These are phyloP conservation scores for Boletus sp. DNA, from an alignment of 1,284 basidiomycete species.

Conservation along the genomic window DNA sequence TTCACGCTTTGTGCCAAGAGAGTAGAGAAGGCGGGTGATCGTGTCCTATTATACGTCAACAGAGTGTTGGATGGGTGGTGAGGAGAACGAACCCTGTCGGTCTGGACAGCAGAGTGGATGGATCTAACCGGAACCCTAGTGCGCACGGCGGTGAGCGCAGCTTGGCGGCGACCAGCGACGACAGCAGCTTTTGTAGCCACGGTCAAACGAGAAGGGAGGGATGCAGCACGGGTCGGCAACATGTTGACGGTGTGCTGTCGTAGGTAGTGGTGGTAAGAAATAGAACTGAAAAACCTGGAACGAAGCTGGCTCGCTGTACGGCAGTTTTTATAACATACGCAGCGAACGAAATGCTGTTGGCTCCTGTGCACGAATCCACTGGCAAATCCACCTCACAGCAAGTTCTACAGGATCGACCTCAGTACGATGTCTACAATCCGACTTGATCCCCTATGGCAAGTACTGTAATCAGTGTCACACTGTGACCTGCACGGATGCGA, in stretches of 20 bases:
- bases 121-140: constrained; percentile 31
- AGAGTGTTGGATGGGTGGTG: background rate
- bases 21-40: constrained; percentile 92
- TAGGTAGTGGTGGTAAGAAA: constrained; percentile 16
- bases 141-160: constrained; percentile 47
- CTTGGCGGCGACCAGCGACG: constrained; percentile 54
- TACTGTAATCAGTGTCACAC: no score
- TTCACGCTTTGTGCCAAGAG: constrained; percentile 93
- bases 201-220: constrained; percentile 27
- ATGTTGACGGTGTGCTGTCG: constrained; percentile 19
- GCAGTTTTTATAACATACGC: constrained; percentile 12
- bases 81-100: constrained; percentile 36
- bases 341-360: constrained; percentile 32
- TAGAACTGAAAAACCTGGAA: background rate
- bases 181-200: constrained; percentile 38
- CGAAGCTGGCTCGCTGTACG: background rate
- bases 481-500: no score
- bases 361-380: constrained; percentile 22
- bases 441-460: no score
- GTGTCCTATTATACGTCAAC: constrained; percentile 68
- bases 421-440: no score
- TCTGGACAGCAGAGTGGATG: constrained; percentile 41
- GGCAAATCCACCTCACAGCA: constrained; percentile 19
- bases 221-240: constrained; percentile 32
- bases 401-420: background rate